Conservation (phyloP, 164 flowering plant genomes). For the Annona cherimola region DNA sequence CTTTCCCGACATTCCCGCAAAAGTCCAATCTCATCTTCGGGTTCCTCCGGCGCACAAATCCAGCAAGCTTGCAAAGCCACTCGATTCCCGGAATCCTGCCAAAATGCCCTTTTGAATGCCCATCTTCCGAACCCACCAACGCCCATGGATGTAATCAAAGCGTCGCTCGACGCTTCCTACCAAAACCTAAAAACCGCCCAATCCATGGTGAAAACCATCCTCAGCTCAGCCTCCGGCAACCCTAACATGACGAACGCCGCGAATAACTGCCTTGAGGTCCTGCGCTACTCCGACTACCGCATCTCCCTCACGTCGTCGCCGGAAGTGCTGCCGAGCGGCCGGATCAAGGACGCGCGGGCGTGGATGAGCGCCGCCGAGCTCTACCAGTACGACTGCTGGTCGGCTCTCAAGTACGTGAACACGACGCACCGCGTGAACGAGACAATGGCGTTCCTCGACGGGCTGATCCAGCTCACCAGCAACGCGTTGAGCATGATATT, state of each 20-base stretch:
- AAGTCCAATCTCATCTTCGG: background rate
- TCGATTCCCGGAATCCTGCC: constrained; percentile 45
- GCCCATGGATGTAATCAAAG: constrained; percentile 38
- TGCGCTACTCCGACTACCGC: constrained; percentile 39
- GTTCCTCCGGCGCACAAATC: constrained; percentile 19
- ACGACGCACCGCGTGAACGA: constrained; percentile 38
- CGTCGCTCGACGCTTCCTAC: constrained; percentile 40
- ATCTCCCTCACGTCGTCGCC: constrained; percentile 13
- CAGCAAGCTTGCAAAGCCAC: constrained; percentile 69
- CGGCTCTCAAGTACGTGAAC: constrained; percentile 63
- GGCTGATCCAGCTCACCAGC: constrained; percentile 34
- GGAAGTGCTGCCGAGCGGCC: constrained; percentile 31
- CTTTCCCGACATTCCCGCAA: background rate
- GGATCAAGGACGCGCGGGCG: constrained; percentile 58
- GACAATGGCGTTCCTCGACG: constrained; percentile 54
- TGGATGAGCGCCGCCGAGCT: constrained; percentile 66
- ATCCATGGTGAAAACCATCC: constrained; percentile 39
- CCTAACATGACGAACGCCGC: constrained; percentile 57
- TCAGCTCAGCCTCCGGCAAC: constrained; percentile 37
- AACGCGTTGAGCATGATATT: constrained; percentile 63
- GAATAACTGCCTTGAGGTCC: constrained; percentile 43
- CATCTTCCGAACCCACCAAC: constrained; percentile 28
- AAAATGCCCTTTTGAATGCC: constrained; percentile 22
- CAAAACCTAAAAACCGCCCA: constrained; percentile 45
- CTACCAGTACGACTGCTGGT: constrained; percentile 71